Evolutionary conservation across 225 moss, liverwort and hornwort species (phyloP).

Genomic region (Asterella californica): DNA sequence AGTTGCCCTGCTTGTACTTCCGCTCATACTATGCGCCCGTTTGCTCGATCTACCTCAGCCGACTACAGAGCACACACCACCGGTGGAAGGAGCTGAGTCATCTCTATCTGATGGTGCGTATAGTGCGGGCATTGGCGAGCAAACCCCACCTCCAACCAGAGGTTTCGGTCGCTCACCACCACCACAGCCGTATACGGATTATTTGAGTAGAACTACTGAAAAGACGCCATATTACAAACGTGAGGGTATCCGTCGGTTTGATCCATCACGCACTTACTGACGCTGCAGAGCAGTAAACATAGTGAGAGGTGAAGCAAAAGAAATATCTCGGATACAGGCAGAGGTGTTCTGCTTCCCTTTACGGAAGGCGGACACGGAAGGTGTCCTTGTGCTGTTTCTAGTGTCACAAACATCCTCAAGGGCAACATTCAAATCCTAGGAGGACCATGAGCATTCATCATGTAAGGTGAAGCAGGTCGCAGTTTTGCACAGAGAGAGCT

Average conservation of each 20-base stretch:
- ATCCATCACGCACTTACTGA: constrained; percentile 47
- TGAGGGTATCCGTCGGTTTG: constrained; percentile 42
- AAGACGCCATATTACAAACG: constrained; percentile 47
- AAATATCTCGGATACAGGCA: not conserved
- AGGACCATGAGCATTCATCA: not conserved
- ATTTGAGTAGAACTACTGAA: constrained; percentile 49
- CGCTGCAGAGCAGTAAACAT: not conserved
- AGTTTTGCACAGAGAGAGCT: not conserved
- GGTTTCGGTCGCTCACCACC: constrained; percentile 35
- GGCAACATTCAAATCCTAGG: not conserved
- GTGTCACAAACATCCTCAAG: not conserved
- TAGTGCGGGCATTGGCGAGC: constrained; percentile 26
- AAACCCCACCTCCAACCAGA: constrained; percentile 39
- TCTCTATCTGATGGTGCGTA: constrained; percentile 21
- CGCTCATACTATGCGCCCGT: constrained; percentile 76
- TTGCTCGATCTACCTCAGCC: constrained; percentile 71
- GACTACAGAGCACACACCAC: constrained; percentile 21
- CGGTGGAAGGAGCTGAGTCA: constrained; percentile 12
- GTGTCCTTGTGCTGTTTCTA: not conserved
- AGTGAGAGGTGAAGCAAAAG: not conserved
- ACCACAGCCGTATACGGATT: constrained; percentile 50
- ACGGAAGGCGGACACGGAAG: not conserved
- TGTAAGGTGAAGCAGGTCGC: not conserved
- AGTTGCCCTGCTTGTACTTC: constrained; percentile 60
- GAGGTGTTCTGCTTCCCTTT: not conserved